Evolutionary conservation across 257 asterid genomes (phyloP).

Genomic region (Cinchona pubescens): DNA sequence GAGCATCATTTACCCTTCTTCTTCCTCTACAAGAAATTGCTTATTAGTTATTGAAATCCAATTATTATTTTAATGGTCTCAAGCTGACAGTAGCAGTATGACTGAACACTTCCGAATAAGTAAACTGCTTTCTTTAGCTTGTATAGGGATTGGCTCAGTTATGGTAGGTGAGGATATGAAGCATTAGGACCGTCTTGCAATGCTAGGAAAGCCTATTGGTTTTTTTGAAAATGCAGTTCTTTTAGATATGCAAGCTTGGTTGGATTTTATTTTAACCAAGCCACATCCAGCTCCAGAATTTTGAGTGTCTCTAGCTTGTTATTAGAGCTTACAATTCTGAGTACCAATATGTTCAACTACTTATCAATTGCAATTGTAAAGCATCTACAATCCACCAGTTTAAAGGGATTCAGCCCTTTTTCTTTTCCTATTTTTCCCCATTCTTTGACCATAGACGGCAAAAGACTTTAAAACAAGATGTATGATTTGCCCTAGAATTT

Average conservation of each 20-base stretch:
- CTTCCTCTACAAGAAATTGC: background rate
- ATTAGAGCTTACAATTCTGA: background rate
- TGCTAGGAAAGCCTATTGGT: background rate
- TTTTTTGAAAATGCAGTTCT: background rate
- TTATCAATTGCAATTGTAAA: background rate
- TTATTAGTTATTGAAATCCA: background rate
- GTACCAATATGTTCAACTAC: background rate
- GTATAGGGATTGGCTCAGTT: background rate
- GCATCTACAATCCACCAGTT: constrained; percentile 2
- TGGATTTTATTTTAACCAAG: background rate
- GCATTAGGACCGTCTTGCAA: background rate
- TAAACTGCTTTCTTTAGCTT: background rate
- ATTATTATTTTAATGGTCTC: background rate
- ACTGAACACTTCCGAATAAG: background rate
- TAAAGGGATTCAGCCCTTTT: background rate
- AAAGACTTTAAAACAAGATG: too few species aligned
- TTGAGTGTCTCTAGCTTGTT: background rate
- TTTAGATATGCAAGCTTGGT: background rate
- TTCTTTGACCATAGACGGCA: too few species aligned
- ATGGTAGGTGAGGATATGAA: background rate
- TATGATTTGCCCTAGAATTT: background rate
- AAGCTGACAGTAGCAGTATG: background rate
- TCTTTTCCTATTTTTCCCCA: background rate
- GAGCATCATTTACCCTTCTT: background rate
- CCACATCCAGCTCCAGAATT: background rate